Evolutionary conservation across 2,329 filamentous ascomycete species (phyloP).

Genomic region (Ascosphaera apis): DNA sequence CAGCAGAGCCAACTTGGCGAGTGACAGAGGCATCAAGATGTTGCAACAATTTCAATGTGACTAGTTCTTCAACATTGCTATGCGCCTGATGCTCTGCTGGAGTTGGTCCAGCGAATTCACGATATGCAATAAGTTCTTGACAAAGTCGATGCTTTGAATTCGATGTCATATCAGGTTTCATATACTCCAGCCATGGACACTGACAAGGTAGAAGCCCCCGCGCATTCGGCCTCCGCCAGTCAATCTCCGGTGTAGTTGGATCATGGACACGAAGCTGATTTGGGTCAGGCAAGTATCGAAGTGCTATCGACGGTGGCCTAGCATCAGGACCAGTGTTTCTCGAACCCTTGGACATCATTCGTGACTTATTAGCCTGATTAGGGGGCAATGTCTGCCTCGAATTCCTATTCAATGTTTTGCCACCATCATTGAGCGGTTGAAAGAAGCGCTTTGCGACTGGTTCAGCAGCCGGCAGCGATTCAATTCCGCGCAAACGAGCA

Average conservation of each 20-base stretch:
- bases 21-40: neutral
- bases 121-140: neutral
- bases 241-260: neutral
- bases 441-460: conserved; percentile 21
- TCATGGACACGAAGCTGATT: neutral
- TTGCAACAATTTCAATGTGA: neutral
- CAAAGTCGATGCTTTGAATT: neutral
- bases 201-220: neutral
- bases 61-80: neutral
- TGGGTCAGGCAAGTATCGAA: neutral
- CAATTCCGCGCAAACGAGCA: conserved; percentile 4
- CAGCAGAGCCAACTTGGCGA: neutral
- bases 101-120: neutral
- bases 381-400: neutral
- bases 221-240: neutral
- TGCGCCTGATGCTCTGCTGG: neutral
- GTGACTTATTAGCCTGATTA: neutral
- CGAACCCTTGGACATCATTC: neutral
- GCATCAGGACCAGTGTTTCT: neutral
- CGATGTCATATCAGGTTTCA: neutral
- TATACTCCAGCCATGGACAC: neutral
- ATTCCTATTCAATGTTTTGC: neutral
- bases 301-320: neutral
- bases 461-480: conserved; percentile 6
- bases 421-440: neutral